Evolutionary conservation across 495 filamentous ascomycete genomes (phyloP).

Genomic region (Penicillium goetzii): DNA sequence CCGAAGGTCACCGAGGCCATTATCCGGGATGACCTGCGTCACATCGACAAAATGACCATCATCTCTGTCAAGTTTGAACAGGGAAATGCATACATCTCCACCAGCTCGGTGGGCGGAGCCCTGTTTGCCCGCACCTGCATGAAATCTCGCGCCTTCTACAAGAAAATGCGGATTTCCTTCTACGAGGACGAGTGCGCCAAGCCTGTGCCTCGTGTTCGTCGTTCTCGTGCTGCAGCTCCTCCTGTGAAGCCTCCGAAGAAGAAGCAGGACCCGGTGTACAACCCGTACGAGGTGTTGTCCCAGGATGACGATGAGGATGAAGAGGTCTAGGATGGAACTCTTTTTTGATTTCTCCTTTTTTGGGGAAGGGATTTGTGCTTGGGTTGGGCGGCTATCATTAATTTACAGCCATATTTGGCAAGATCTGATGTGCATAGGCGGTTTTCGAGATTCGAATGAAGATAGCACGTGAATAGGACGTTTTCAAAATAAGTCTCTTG

Average conservation of each 20-base stretch:
- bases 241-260: background rate
- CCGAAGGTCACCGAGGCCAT: constrained; percentile 1
- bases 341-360: background rate
- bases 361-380: too few relatives aligned
- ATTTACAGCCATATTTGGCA: too few relatives aligned
- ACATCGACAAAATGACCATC: constrained; percentile 5
- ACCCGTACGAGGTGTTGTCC: background rate
- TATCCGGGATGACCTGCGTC: background rate
- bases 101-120: constrained; percentile 4
- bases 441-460: too few relatives aligned
- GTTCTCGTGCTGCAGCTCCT: background rate
- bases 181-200: constrained; percentile 4
- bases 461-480: too few relatives aligned
- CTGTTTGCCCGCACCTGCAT: constrained; percentile 5
- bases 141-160: background rate
- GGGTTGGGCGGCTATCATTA: too few relatives aligned
- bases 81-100: background rate
- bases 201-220: background rate
- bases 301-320: background rate
- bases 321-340: background rate
- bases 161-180: background rate
- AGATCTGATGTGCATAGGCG: too few relatives aligned
- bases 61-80: background rate
- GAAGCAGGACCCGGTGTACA: background rate
- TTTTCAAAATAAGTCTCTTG: too few relatives aligned